Evolutionary conservation across 2,329 filamentous ascomycete genomes (phyloP), one percentile per base, ranked within the genome.

Genomic region (Trichophyton rubrum): DNA sequence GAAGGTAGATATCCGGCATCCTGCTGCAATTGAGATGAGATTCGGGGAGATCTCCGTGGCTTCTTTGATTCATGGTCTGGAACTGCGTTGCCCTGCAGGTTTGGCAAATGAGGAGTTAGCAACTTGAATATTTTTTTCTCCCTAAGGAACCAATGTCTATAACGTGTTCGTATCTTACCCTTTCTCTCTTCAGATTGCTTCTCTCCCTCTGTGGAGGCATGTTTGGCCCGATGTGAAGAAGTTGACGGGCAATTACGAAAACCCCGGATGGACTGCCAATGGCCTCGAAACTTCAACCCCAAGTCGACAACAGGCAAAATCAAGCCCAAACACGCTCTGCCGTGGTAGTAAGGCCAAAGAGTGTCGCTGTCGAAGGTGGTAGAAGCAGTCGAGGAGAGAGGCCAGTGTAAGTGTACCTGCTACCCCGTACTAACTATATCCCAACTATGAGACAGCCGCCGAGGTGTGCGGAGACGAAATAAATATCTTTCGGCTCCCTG

Each of bases 121-220:
- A 63, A 3, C 33, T 13, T 38, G 9, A 38, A 38, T 38, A 38
- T 13, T 38, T 38, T 3, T 35, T 35, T 27, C 24, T 5, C 5
- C 24, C 33, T 38, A 3, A 38, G 33, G 4, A 13, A 38, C 11
- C 9, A 38, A 38, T 38, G 11, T 9, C 9, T 38, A 38, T 38
- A 38, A 38, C 33, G 33, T 38, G 33, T 38, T 13, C 9, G 7
- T 64, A 62, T 78, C 82, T 71, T 79, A 93, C 89, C 74, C 86
- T 82, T 67, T 79, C 83, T 71, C 90, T 85, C 80, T 95, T 95
- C 77, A 93, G 84, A 77, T 88, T 87, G 78, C 86, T 90, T 78
- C 89, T 89, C 75, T 93, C 87, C 66, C 65, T 75, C 73, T 68
- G 79, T 77, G 74, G 84, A 49, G 63, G 40, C 63, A 64, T 66